Conservation (phyloP, 257 asterid genomes). For the Solanum medicagineum region DNA sequence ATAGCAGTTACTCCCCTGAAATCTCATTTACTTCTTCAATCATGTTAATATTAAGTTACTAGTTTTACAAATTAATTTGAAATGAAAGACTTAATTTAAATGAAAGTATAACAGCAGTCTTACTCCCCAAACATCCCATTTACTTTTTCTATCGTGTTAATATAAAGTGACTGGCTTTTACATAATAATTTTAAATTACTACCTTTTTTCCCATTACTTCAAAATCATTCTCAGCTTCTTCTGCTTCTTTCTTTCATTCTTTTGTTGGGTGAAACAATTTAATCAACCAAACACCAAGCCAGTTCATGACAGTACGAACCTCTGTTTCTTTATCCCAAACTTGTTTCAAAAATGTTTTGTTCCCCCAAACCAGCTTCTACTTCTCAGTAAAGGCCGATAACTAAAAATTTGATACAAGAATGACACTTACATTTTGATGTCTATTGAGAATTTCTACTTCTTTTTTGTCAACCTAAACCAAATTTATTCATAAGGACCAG, state of each 20-base stretch:
- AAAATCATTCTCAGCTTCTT: not conserved
- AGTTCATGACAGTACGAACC: no score
- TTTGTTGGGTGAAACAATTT: not conserved
- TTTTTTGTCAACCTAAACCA: no score
- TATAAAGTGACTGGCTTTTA: no score
- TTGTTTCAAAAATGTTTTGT: not conserved
- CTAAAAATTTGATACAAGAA: not conserved
- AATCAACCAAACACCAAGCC: not conserved
- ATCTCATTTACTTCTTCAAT: no score
- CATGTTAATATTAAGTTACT: no score
- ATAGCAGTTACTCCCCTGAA: no score
- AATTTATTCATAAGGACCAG: not conserved
- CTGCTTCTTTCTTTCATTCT: not conserved
- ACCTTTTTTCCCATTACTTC: not conserved
- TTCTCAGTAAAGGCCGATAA: not conserved
- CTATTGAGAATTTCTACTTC: no score
- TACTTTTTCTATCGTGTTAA: not conserved
- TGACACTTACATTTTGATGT: no score
- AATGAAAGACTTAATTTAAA: no score
- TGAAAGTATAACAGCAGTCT: not conserved
- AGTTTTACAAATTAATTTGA: no score
- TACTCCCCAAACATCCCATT: not conserved
- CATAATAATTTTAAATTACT: not conserved
- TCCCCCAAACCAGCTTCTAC: not conserved
- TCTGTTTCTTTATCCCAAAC: not conserved